Evolutionary conservation across 106 monocot genomes (phyloP).

Genomic region (Vanilla planifolia): DNA sequence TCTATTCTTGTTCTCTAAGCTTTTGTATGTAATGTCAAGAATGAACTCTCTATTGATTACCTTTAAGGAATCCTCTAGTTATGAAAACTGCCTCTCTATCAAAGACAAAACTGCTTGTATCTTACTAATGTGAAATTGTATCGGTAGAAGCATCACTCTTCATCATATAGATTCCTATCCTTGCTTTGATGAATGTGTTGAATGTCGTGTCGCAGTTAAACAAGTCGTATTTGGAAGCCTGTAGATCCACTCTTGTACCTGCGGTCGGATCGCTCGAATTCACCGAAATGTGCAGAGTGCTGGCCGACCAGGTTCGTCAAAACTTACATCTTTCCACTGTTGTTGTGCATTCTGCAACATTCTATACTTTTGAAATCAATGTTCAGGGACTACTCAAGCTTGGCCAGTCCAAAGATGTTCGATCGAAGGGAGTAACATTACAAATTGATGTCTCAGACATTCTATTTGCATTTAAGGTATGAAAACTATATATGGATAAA

Average conservation of each 20-base stretch:
- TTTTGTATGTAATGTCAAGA: too few relatives aligned
- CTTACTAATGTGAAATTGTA: too few relatives aligned
- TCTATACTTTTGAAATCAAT: not conserved
- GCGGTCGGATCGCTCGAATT: slow-evolving; percentile 65
- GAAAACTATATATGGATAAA: not conserved
- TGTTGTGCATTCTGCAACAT: not conserved
- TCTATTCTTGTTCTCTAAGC: too few relatives aligned
- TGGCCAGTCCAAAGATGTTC: slow-evolving; percentile 54
- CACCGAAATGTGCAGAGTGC: slow-evolving; percentile 71
- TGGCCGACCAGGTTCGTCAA: slow-evolving; percentile 65
- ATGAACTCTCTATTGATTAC: too few relatives aligned
- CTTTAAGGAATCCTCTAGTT: too few relatives aligned
- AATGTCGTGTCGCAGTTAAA: slow-evolving; percentile 49
- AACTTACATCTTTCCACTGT: not conserved
- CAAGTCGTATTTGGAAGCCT: slow-evolving; percentile 63
- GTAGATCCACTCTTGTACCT: slow-evolving; percentile 62
- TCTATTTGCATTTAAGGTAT: slow-evolving; percentile 81
- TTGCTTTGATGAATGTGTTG: not conserved
- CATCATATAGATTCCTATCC: too few relatives aligned
- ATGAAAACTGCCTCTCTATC: too few relatives aligned
- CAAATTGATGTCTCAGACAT: slow-evolving; percentile 63
- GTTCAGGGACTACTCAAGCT: slow-evolving; percentile 75
- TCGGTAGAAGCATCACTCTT: too few relatives aligned
- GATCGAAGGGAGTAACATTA: slow-evolving; percentile 46
- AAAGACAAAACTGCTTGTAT: too few relatives aligned